A percentile compares a stretch with the other conserved stretches of the same genome.
These are phyloP conservation scores for Daphne laureola DNA, from an alignment of 441 rosid genomes.

Conservation along the genomic window DNA sequence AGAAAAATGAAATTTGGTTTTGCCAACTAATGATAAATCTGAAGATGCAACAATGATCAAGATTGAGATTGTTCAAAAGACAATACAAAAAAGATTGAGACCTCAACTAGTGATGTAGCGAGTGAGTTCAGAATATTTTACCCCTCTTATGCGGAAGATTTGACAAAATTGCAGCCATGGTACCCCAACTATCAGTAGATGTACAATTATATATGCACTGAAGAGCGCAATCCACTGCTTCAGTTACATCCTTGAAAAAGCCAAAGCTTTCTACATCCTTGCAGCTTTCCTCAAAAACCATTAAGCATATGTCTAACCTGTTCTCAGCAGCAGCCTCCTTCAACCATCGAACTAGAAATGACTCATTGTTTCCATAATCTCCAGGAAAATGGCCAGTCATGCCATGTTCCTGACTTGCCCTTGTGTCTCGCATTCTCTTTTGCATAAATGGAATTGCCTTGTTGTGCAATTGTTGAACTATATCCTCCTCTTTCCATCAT, in stretches of 20 bases:
- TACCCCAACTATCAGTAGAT: constrained; percentile 74
- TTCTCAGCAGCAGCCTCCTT: constrained; percentile 74
- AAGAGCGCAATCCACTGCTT: constrained; percentile 78
- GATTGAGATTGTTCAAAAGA: background rate
- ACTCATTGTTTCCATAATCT: constrained; percentile 29
- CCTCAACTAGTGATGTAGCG: background rate
- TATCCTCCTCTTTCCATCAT: constrained; percentile 57
- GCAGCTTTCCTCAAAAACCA: constrained; percentile 87
- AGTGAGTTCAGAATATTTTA: constrained; percentile 20
- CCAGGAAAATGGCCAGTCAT: constrained; percentile 18
- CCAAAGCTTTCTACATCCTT: constrained; percentile 36
- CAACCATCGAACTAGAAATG: constrained; percentile 88
- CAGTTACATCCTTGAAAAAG: constrained; percentile 67
- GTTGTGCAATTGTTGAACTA: constrained; percentile 48
- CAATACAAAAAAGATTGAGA: too few relatives aligned
- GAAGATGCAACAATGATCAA: background rate
- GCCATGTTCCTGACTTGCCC: constrained; percentile 21
- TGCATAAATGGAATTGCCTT: constrained; percentile 82
- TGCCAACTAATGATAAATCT: background rate
- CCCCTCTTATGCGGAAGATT: constrained; percentile 81
- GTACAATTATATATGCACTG: constrained; percentile 76
- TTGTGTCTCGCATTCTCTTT: constrained; percentile 26
- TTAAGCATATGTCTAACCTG: constrained; percentile 69
- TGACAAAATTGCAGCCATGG: constrained; percentile 75
- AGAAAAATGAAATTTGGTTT: background rate